Conservation (phyloP, 2,329 filamentous ascomycete species). For the Colletotrichum gloeosporioides region DNA sequence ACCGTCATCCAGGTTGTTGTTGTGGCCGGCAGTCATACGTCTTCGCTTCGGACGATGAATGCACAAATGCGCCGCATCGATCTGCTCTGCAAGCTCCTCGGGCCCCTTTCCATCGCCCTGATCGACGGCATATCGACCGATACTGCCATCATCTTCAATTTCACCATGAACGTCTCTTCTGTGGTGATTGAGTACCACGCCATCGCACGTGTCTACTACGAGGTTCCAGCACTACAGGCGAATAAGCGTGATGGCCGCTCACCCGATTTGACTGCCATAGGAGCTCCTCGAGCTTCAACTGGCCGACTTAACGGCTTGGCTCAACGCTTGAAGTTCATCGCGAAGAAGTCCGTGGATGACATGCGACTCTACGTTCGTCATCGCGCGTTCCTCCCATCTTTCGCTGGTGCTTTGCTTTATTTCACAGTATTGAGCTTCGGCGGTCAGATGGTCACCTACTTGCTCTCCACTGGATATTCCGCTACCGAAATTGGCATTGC, state of each 20-base stretch:
- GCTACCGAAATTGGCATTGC: conserved; percentile 50
- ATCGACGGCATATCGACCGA: conserved; percentile 53
- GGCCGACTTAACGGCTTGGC: not conserved
- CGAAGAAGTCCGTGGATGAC: conserved; percentile 23
- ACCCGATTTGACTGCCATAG: not conserved
- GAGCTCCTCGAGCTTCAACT: not conserved
- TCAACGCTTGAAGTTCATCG: not conserved
- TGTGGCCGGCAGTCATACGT: conserved; percentile 16
- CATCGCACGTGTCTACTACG: conserved; percentile 42
- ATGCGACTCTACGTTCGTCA: conserved; percentile 50
- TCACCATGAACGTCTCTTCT: conserved; percentile 55
- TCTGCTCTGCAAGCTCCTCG: conserved; percentile 62
- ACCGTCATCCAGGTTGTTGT: conserved; percentile 44
- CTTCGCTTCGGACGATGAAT: conserved; percentile 47
- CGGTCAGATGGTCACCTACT: conserved; percentile 64
- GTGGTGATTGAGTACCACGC: conserved; percentile 57
- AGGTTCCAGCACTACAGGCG: conserved; percentile 29
- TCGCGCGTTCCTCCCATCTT: conserved; percentile 58
- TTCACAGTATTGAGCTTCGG: conserved; percentile 57
- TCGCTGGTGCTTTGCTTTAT: conserved; percentile 59
- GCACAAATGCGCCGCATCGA: conserved; percentile 68
- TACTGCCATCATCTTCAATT: conserved; percentile 52
- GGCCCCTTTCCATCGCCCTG: conserved; percentile 59
- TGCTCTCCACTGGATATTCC: conserved; percentile 52
- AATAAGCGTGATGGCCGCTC: conserved; percentile 20